Base-by-base conservation (phyloP, 805 yeast species). In the Kregervanrija pseudodelftensis region DNA sequence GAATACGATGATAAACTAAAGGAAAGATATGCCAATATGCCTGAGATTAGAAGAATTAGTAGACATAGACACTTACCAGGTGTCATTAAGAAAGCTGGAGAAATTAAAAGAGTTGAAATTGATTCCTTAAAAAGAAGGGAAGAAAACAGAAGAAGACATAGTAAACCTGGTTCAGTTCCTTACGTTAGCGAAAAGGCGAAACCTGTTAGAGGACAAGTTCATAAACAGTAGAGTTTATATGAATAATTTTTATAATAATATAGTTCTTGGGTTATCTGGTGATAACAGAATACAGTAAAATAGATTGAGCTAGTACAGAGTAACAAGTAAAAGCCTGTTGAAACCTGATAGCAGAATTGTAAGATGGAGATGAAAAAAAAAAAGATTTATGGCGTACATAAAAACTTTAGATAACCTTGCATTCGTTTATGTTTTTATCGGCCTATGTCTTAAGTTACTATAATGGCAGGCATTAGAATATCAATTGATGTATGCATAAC, bases 11-110 rank as follows among this genome's bases (percentile, higher is more conserved):
- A 79, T 43, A 91, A 95, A 41, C 76, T 93, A 64, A 90, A 90
- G 66, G 95, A 91, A 59, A 77, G 96, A 61, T 93, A 78, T 73
- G 86, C 86, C 68, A 82, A 82, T 68, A 90, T 93, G 98, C 99
- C 99, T 1, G 99, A 93, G 65, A 84, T 93, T 58, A 79, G 79
- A 59, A 76, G 97, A 56, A 93, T 93, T 49, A 69, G 88, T 30
- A 79, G 90, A 65, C 98, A 93, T 67, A 80, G 99, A 64, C 97
- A 93, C 61, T 73, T 91, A 43, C 99, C 99, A 16, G 69, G 69
- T 47, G 85, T 83, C 40, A 77, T 93, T 53, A 91, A 90, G 76
- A 86, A 83, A 64, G 96, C 97, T 35, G 76, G 76, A 36, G 96
- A 90, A 49, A 87, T 86, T 62, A 91, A 93, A 70, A 66, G 79